A percentile compares a stretch with the other conserved stretches of the same genome.
These are phyloP conservation scores for Fusarium tanahbumbuense DNA, from an alignment of 2,329 filamentous ascomycete species.

Conservation along the genomic window DNA sequence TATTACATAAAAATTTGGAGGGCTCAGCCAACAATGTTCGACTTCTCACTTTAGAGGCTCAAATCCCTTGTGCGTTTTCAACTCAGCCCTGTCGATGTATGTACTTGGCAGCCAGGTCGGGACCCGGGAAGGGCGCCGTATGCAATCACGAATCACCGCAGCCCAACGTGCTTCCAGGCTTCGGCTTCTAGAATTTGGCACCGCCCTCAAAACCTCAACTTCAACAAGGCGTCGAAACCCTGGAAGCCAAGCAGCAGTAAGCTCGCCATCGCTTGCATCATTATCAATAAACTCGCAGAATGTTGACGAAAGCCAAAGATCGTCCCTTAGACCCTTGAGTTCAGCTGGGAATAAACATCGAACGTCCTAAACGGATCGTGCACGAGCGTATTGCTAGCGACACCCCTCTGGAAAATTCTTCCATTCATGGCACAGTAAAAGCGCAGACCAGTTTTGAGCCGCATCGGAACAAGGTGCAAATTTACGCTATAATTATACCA, in stretches of 20 bases:
- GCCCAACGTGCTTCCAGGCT: constrained; percentile 38
- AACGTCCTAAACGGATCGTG: constrained; percentile 9
- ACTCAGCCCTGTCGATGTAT: constrained; percentile 29
- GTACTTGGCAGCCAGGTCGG: constrained; percentile 12
- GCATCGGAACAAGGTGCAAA: constrained; percentile 41
- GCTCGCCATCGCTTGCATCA: constrained; percentile 33
- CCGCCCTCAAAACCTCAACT: constrained; percentile 9
- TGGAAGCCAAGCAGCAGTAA: background rate
- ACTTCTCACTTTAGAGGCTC: background rate
- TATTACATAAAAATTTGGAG: constrained; percentile 33
- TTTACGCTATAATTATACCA: constrained; percentile 48
- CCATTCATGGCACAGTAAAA: constrained; percentile 12
- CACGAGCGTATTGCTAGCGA: constrained; percentile 16
- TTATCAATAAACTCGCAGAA: constrained; percentile 12
- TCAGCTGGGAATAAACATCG: constrained; percentile 11
- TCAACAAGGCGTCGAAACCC: background rate
- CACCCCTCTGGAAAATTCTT: constrained; percentile 30
- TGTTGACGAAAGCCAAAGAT: constrained; percentile 10
- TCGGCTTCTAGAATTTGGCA: constrained; percentile 7
- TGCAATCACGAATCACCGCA: constrained; percentile 36
- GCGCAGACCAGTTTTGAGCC: constrained; percentile 40
- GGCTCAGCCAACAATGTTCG: background rate
- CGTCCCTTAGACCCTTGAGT: constrained; percentile 15
- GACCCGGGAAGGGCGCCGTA: constrained; percentile 21
- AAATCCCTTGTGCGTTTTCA: constrained; percentile 22